Evolutionary conservation across 192 early-diverging fungal species (phyloP), one percentile per base, ranked within the genome.

Genomic region (Coemansia nantahalensis): DNA sequence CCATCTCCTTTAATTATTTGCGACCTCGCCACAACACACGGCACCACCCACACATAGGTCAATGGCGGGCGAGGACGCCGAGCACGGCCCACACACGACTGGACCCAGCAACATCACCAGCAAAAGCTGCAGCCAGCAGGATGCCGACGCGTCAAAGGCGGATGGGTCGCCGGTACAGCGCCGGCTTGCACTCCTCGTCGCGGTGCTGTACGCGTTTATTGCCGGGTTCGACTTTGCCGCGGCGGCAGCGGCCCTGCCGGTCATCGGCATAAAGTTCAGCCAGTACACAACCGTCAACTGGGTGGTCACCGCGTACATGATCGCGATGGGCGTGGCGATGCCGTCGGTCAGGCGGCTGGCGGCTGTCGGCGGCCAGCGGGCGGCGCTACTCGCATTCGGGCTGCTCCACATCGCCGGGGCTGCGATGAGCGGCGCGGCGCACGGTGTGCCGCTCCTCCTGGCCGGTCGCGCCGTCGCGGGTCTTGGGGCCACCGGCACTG

Each of bases 141-240:
- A 43, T 24, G 16, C 45, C 4, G 36, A 45, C 5, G 34, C 43
- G 19, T 33, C 28, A 10, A 55, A 55, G 35, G 23, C 35, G 3
- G 23, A 26, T 10, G 19, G 26, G 10, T 45, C 65, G 28, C 28
- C 35, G 49, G 19, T 51, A 4, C 22, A 36, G 4, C 38, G 45
- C 36, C 13, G 26, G 18, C 22, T 47, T 5, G 13, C 48, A 5
- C 24, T 76, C 23, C 18, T 56, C 19, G 53, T 59, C 15, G 64
- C 89, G 17, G 55, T 66, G 11, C 39, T 87, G 14, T 74, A 77
- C 35, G 50, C 84, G 16, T 85, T 96, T 49, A 73, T 93, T 8
- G 82, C 82, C 0, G 79, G 84, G 8, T 63, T 93, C 22, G 94
- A 97, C 66, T 82, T 86, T 59, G 88, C 87, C 3, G 87, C 94